Base-by-base conservation (phyloP, 495 filamentous ascomycete genomes). In the Penicillium egyptiacum region DNA sequence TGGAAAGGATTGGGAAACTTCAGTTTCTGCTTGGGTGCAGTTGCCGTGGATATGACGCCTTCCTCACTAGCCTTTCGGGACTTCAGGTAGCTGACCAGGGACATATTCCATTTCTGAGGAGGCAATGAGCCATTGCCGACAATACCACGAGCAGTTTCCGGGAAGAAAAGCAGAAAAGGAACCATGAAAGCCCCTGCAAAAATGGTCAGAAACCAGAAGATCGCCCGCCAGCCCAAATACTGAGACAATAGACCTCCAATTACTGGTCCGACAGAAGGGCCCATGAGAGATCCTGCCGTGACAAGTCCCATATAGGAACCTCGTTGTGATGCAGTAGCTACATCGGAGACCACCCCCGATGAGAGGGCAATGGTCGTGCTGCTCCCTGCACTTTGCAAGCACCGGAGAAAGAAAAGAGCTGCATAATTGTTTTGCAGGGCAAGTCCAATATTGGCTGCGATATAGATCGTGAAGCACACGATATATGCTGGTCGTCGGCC, bases 181-280 rank as follows among this genome's bases (percentile, higher is more conserved):
- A 75, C 22, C 31, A 75, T 53, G 20, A 73, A 61, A 8, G 75
- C 72, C 0, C 75, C 81, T 12, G 78, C 70, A 37, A 85, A 72
- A 47, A 89, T 89, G 41, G 79, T 73, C n/a, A 89, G 75, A 62
- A 90, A 89, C 86, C 87, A 90, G 67, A 92, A 92, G 41, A 88
- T 87, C 22, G 82, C 76, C 28, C 82, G 67, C 88, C 87, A 91
- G 0, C 85, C 86, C 4, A 91, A 76, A 55, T 81, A 87, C 53
- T 88, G 76, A 7, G 81, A 70, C 0, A 90, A 70, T 2, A 89
- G 52, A 1, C 88, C 88, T 10, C 88, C 88, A 35, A 91, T 77
- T 0, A 88, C 79, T 0, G 86, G 86, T 6, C 82, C 83, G 2
- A 88, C 55, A 1, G 81, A 75, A 1, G 83, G 82, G 0, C 82